Percentiles rank a stretch among this genome's conserved stretches.
These are phyloP conservation scores for Colletotrichum aenigma DNA, from an alignment of 2,329 filamentous ascomycete genomes.

Conservation along the genomic window DNA sequence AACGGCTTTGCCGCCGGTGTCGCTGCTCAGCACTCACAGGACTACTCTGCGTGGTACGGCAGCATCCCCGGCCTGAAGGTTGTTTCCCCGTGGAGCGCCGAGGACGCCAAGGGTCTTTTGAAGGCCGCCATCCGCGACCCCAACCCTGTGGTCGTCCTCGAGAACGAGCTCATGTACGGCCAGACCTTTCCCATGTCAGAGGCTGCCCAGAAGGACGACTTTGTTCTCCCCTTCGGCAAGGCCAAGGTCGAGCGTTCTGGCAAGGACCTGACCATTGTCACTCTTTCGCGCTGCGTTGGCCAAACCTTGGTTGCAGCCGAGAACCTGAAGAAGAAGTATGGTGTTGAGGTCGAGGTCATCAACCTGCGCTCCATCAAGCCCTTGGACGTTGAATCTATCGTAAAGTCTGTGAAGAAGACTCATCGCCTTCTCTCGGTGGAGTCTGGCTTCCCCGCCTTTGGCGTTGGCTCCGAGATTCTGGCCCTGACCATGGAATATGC, in stretches of 20 bases:
- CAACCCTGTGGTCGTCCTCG: conserved; percentile 91
- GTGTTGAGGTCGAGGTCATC: conserved; percentile 93
- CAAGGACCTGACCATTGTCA: conserved; percentile 95
- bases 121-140: conserved; percentile 98
- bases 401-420: conserved; percentile 99
- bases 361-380: conserved; percentile 98
- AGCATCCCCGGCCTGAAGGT: conserved; percentile 98
- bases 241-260: conserved; percentile 97
- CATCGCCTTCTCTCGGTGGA: conserved; percentile 89
- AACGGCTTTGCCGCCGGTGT: conserved; percentile 98
- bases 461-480: conserved; percentile 90
- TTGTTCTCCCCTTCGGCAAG: conserved; percentile 96
- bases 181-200: conserved; percentile 97
- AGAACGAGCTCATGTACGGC: conserved; percentile 93
- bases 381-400: conserved; percentile 90
- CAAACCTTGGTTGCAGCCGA: conserved; percentile 89
- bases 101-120: conserved; percentile 96
- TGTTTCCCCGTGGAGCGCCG: conserved; percentile 92
- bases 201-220: conserved; percentile 93
- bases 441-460: conserved; percentile 95
- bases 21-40: conserved; percentile 96
- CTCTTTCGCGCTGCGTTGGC: conserved; percentile 93
- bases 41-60: conserved; percentile 98
- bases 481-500: conserved; percentile 96
- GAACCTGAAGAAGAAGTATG: conserved; percentile 93